Evolutionary conservation across 2,329 filamentous ascomycete species (phyloP), one percentile per base, ranked within the genome.

Genomic region (Phoma herbarum): DNA sequence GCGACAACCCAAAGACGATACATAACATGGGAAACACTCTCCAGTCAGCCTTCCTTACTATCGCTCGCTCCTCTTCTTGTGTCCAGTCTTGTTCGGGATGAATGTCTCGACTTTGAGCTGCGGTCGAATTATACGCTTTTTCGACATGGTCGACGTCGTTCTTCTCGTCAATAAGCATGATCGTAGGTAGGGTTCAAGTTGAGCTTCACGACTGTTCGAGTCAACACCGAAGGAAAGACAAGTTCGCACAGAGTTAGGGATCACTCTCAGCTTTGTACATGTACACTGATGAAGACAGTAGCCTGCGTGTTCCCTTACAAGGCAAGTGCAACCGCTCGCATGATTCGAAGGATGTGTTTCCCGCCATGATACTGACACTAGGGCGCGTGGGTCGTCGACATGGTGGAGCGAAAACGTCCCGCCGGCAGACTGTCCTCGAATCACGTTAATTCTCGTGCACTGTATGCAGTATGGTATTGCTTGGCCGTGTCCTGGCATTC

Each of bases 21-120:
- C 72, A 74, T 18, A 76, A 62, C 67, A 76, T 76, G 4, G 73
- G 72, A 25, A 75, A 72, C 4, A 75, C 68, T 11, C 66, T 65
- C 44, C 59, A 66, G 45, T 76, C 73, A 14, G 70, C 68, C 61
- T 74, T 75, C 22, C 64, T 63, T 62, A 71, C 65, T 9, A 74
- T 60, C 25, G 64, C 67, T 16, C 52, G 52, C 55, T 75, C 73
- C 50, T 75, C 72, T 42, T 72, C 73, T 14, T 62, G 44, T 11
- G 72, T 72, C 72, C 73, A 75, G 46, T 71, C 70, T 35, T 63
- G 61, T 22, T 67, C 61, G 2, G 44, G 45, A 18, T 64, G 54
- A 1, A 20, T 45, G 16, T 61, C 62, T 7, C 11, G 33, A 18
- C 41, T 46, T 11, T 10, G 29, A 2, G 33, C 23, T 28, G 42